These are phyloP conservation scores for Penicillium sp. DNA, from an alignment of 2,329 filamentous ascomycete species.

Conservation along the genomic window DNA sequence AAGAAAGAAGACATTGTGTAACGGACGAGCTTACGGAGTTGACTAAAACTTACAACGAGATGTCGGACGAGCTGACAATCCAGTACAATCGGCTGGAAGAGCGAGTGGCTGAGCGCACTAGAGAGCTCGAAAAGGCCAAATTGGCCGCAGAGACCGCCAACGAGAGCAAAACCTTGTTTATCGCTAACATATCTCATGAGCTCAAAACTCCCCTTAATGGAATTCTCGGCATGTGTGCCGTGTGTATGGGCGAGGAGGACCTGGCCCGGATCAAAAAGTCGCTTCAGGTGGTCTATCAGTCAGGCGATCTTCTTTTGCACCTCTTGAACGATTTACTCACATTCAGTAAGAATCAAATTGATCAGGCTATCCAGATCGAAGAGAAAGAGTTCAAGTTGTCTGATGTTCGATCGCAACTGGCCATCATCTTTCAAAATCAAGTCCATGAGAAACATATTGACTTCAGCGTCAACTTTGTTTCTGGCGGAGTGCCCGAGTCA, in stretches of 20 bases:
- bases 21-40: constrained; percentile 84
- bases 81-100: constrained; percentile 84
- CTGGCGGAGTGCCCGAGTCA: constrained; percentile 43
- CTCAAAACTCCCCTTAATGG: constrained; percentile 90
- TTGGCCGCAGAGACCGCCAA: constrained; percentile 92
- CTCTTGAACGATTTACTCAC: constrained; percentile 85
- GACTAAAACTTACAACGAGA: constrained; percentile 84
- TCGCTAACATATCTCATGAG: constrained; percentile 82
- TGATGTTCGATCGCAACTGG: constrained; percentile 79
- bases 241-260: constrained; percentile 90
- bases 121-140: constrained; percentile 83
- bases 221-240: constrained; percentile 86
- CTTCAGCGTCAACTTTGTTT: constrained; percentile 70
- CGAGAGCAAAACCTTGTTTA: constrained; percentile 92
- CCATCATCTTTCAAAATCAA: constrained; percentile 88
- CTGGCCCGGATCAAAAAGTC: constrained; percentile 75
- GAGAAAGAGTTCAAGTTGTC: constrained; percentile 80
- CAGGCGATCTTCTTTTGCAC: constrained; percentile 78
- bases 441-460: constrained; percentile 75
- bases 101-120: constrained; percentile 77
- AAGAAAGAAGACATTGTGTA: constrained; percentile 70
- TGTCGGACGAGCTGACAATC: constrained; percentile 85
- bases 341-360: constrained; percentile 94
- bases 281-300: constrained; percentile 85
- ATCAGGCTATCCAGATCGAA: constrained; percentile 76